Evolutionary conservation across 228 moss, liverwort and hornwort genomes (phyloP).

Genomic region (Sphagnum magellanicum): DNA sequence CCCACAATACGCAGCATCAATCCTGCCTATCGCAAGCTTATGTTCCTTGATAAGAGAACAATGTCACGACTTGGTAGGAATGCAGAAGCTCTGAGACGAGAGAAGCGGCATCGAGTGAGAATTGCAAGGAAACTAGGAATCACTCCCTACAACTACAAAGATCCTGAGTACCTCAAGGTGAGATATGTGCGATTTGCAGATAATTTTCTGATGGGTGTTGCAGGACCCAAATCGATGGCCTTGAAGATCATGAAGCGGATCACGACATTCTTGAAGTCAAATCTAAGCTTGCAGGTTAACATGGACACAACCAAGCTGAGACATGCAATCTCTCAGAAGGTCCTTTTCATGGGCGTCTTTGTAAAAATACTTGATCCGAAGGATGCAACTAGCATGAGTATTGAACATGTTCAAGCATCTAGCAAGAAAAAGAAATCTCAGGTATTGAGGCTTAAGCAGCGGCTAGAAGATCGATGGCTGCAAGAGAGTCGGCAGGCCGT

Average conservation of each 20-base stretch:
- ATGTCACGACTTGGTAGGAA: slow-evolving; percentile 32
- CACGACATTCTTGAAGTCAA: slow-evolving; percentile 50
- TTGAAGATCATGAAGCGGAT: slow-evolving; percentile 36
- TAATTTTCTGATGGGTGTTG: slow-evolving; percentile 41
- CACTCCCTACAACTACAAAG: slow-evolving; percentile 36
- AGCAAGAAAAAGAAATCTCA: slow-evolving; percentile 38
- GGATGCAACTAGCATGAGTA: slow-evolving; percentile 38
- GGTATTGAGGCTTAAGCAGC: slow-evolving; percentile 46
- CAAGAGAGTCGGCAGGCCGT: slow-evolving; percentile 49
- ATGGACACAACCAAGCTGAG: slow-evolving; percentile 27
- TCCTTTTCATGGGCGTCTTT: slow-evolving; percentile 41
- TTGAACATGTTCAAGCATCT: slow-evolving; percentile 23
- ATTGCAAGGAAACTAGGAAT: slow-evolving; percentile 42
- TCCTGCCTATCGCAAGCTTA: slow-evolving; percentile 36
- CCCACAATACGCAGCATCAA: slow-evolving; percentile 22
- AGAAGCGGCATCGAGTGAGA: slow-evolving; percentile 44
- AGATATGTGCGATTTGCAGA: slow-evolving; percentile 44
- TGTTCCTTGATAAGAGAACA: slow-evolving; percentile 45
- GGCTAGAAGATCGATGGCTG: slow-evolving; percentile 48
- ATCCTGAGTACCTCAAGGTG: slow-evolving; percentile 33
- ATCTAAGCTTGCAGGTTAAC: slow-evolving; percentile 34
- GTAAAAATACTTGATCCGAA: slow-evolving; percentile 45
- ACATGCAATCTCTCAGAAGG: slow-evolving; percentile 48
- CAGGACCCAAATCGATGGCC: slow-evolving; percentile 38
- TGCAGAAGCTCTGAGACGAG: slow-evolving; percentile 40